A percentile compares a stretch with the other conserved stretches of the same genome.
Evolutionary conservation across 306 rosid species (phyloP).

Genomic region (Senna siamea): DNA sequence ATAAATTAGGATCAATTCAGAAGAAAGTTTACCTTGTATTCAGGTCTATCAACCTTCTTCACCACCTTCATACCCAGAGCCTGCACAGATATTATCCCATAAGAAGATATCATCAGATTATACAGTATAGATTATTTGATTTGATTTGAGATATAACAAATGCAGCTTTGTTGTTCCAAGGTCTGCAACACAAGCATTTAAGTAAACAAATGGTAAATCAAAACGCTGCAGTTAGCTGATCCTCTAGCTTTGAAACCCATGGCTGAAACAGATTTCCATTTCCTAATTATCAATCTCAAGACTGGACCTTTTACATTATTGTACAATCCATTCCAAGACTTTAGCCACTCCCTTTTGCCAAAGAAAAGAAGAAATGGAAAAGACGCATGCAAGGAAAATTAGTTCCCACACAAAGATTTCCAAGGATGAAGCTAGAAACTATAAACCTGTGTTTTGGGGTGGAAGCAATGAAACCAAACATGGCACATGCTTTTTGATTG

Average conservation of each 20-base stretch:
- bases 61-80: conserved; percentile 81
- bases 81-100: conserved; percentile 47
- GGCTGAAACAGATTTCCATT: background rate
- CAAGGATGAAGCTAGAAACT: background rate
- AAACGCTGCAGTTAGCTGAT: conserved; percentile 10
- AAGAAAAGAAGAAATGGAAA: background rate
- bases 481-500: background rate
- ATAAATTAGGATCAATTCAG: background rate
- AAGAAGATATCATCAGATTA: conserved; percentile 14
- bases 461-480: background rate
- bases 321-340: conserved; percentile 4
- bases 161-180: conserved; percentile 3
- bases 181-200: conserved; percentile 28
- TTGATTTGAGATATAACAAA: conserved; percentile 8
- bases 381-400: background rate
- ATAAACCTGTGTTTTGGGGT: background rate
- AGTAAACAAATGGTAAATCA: background rate
- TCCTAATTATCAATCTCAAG: conserved; percentile 14
- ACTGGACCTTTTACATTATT: conserved; percentile 14
- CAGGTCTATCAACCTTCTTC: conserved; percentile 80
- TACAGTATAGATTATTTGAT: conserved; percentile 23
- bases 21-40: conserved; percentile 69
- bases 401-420: background rate
- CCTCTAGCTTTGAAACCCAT: conserved; percentile 19
- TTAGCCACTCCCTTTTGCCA: background rate